A percentile compares a stretch with the other conserved stretches of the same genome.
Evolutionary conservation across 768 basidiomycete species (phyloP).

Genomic region (Boletus pseudo-olivaceus): DNA sequence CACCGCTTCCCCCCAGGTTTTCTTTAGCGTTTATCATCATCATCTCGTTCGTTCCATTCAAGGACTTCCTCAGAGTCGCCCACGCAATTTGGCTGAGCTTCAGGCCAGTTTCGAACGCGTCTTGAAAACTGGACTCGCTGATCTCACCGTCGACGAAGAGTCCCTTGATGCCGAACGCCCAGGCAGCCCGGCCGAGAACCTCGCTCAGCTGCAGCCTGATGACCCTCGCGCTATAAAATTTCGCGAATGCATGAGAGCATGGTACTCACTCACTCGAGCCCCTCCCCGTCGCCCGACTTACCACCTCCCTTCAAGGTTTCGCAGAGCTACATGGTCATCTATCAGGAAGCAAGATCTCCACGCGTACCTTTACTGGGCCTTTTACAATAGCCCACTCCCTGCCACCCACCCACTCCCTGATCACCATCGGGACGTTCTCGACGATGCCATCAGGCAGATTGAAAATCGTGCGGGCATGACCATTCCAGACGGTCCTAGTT

Average conservation of each 20-base stretch:
- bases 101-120: constrained; percentile 58
- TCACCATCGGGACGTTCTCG: constrained; percentile 47
- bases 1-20: constrained; percentile 41
- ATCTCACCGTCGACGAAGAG: constrained; percentile 55
- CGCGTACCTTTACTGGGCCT: constrained; percentile 81
- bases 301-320: constrained; percentile 49
- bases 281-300: neutral
- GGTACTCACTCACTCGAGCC: constrained; percentile 24
- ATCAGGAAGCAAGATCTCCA: constrained; percentile 61
- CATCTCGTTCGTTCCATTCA: constrained; percentile 48
- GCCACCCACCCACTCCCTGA: constrained; percentile 44
- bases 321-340: constrained; percentile 67
- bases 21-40: constrained; percentile 67
- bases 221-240: constrained; percentile 76
- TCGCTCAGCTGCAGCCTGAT: constrained; percentile 51
- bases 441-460: constrained; percentile 57
- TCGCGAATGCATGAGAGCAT: constrained; percentile 61
- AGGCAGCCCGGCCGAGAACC: constrained; percentile 58
- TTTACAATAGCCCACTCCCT: constrained; percentile 67
- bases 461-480: constrained; percentile 68
- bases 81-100: constrained; percentile 53
- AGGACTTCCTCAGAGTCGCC: constrained; percentile 40
- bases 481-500: constrained; percentile 59
- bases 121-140: constrained; percentile 61
- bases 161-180: constrained; percentile 47